Evolutionary conservation across 176 grass and related monocot genomes (phyloP), one percentile per base, ranked within the genome.

Genomic region (sorghum (Sorghum bicolor)): DNA sequence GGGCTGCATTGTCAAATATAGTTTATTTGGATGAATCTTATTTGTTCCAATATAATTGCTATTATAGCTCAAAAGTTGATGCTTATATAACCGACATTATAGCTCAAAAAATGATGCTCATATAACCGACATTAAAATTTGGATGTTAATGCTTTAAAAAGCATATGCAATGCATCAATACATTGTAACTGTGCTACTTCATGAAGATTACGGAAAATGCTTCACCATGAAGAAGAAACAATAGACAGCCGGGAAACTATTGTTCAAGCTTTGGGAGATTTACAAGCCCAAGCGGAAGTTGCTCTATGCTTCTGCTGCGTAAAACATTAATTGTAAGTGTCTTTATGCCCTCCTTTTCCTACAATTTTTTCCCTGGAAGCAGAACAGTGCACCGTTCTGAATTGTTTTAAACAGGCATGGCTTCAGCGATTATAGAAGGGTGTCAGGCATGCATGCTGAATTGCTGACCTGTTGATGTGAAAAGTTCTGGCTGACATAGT

Each of bases 261-360:
- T 64, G 87, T 95, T 69, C 76, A 90, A 87, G 91, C 89, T 67
- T 85, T 95, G 65, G 89, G 90, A 88, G 91, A 94, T 77, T 76
- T 95, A 38, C 89, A 98, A 90, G 96, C 96, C 52, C 89, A 94
- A 90, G 91, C 91, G 16, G 96, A 98, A 91, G 93, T 98, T 64
- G 96, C 89, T 68, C 72, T 95, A 65, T 95, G 91, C 80, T 98
- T 95, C 87, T 92, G 85, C 41, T 83, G 91, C 69, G 77, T 95
- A 77, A 98, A 98, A 85, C 91, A 89, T 85, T 95, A 72, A 80
- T 58, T 70, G 86, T 82, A 82, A 86, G 38, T 64, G n/a, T 31
- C 34, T 29, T 57, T 22, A n/a, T 43, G 6, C 24, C 25, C 31
- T 73, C 14, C 55, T 74, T 69, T 75, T 12, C 11, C 40, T 22